Conservation (phyloP, 805 yeast genomes). For the Saturnispora hagleri region DNA sequence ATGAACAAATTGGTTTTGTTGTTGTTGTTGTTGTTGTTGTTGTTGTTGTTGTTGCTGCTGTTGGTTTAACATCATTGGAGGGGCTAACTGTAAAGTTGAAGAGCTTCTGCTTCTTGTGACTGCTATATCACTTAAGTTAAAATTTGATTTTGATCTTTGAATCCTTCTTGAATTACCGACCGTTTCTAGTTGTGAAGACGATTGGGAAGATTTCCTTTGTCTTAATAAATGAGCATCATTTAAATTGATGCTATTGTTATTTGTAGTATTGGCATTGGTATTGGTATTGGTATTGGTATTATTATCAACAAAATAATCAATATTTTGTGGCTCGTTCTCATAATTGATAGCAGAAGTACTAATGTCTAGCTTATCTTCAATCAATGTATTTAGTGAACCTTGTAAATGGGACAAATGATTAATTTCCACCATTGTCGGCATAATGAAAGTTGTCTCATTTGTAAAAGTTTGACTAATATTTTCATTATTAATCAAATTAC, state of each 20-base stretch:
- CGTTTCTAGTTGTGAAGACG: constrained; percentile 7
- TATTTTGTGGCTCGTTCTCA: not conserved
- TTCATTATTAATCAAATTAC: not conserved
- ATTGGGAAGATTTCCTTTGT: not conserved
- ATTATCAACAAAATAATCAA: constrained; percentile 5
- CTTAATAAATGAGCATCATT: not conserved
- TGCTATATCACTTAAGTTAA: constrained; percentile 49
- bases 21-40: not conserved
- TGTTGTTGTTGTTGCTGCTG: not conserved
- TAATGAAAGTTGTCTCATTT: constrained; percentile 1
- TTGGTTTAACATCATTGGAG: not conserved
- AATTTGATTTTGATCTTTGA: constrained; percentile 40
- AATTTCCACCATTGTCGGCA: constrained; percentile 1
- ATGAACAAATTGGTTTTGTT: not conserved
- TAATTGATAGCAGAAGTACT: constrained; percentile 3
- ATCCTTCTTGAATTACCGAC: constrained; percentile 12
- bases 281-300: not conserved
- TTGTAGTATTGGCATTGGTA: not conserved
- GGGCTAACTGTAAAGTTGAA: not conserved
- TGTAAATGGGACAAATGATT: constrained; percentile 1
- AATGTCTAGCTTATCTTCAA: constrained; percentile 6
- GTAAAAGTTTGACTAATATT: not conserved
- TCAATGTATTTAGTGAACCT: constrained; percentile 7
- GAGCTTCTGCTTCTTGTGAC: constrained; percentile 13
- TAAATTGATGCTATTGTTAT: not conserved